Conservation (phyloP, 495 filamentous ascomycete species). For the Xylaria scruposa region DNA sequence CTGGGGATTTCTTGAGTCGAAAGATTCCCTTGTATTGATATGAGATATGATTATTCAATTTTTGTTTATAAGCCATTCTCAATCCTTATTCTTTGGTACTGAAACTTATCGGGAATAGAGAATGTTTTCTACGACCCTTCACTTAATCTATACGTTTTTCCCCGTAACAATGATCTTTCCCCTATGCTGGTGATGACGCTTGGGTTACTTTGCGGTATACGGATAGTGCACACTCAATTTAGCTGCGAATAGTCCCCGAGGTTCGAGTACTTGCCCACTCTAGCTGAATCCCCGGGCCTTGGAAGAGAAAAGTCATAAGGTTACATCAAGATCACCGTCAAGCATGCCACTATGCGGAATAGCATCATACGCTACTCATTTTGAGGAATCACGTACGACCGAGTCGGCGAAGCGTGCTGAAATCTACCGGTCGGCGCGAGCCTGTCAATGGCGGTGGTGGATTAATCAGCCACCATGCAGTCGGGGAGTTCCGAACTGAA, state of each 20-base stretch:
- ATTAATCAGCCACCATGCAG: constrained; percentile 14
- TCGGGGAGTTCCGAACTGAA: neutral
- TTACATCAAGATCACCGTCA: neutral
- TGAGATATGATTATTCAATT: constrained; percentile 24
- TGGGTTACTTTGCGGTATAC: neutral
- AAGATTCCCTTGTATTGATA: constrained; percentile 11
- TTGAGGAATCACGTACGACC: constrained; percentile 3
- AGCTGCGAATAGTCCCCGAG: neutral
- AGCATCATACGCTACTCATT: neutral
- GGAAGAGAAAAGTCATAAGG: neutral
- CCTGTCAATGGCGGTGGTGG: neutral
- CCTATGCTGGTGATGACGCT: neutral
- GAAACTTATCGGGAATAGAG: neutral
- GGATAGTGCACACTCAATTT: neutral
- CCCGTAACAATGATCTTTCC: neutral
- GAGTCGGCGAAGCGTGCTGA: neutral
- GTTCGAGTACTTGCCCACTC: neutral
- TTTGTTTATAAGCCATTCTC: neutral
- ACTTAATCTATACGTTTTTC: neutral
- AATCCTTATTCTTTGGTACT: neutral
- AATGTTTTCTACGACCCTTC: neutral
- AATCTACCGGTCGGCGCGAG: neutral
- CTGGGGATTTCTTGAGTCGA: constrained; percentile 14
- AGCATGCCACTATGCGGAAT: neutral
- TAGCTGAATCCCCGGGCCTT: neutral